Evolutionary conservation across 2,329 filamentous ascomycete species (phyloP).

Genomic region (Stemphylium vesicarium): DNA sequence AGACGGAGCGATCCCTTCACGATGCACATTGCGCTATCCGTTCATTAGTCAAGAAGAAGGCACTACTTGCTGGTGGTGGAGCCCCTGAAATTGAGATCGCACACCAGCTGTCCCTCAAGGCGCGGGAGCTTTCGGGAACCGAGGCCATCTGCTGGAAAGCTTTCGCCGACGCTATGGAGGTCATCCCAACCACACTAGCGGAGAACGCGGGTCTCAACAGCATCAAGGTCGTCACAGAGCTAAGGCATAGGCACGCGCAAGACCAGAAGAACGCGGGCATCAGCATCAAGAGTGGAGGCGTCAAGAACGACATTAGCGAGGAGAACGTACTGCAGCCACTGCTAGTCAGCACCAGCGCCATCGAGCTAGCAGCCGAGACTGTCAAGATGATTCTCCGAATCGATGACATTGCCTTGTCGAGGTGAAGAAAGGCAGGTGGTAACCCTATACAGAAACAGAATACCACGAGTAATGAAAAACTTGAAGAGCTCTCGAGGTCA

Average conservation of each 20-base stretch:
- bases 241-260: conserved; percentile 91
- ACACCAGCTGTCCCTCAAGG: conserved; percentile 79
- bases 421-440: conserved; percentile 27
- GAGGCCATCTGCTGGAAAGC: conserved; percentile 99
- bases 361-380: conserved; percentile 96
- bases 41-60: conserved; percentile 98
- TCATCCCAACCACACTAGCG: conserved; percentile 93
- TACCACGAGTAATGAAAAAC: conserved; percentile 25
- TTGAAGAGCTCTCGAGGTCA: conserved; percentile 8
- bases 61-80: conserved; percentile 95
- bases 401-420: conserved; percentile 66
- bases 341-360: conserved; percentile 94
- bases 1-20: conserved; percentile 95
- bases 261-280: conserved; percentile 96
- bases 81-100: conserved; percentile 97
- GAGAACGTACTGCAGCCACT: conserved; percentile 97
- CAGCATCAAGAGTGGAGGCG: conserved; percentile 96
- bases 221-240: conserved; percentile 97
- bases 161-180: conserved; percentile 96
- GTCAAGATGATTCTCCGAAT: conserved; percentile 90
- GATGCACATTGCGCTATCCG: conserved; percentile 97
- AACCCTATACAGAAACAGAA: conserved; percentile 6
- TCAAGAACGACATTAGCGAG: conserved; percentile 95
- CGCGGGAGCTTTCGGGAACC: conserved; percentile 84
- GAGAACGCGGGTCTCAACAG: conserved; percentile 98